phyloP scores from a whole-genome alignment of 2,329 filamentous ascomycete species.

The Magnaporthiopsis rhizophila region DNA sequence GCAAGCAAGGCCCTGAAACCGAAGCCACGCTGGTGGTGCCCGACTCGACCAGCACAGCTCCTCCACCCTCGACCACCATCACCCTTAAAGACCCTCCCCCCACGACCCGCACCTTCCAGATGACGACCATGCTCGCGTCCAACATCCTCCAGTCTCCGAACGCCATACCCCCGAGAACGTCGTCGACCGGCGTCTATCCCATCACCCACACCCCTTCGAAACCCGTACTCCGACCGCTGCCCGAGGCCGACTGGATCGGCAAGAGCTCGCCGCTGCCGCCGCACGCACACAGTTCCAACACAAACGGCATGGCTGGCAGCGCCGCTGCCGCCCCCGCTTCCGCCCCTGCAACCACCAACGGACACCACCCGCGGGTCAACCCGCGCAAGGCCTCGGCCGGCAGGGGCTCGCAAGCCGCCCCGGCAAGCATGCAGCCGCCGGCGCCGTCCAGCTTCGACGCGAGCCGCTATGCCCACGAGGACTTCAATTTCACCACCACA shows the following conservation, averaged over 20 bases:
- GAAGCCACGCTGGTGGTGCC: no score
- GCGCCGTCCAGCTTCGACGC: conserved; percentile 37
- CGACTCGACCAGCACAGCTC: no score
- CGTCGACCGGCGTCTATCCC: conserved; percentile 42
- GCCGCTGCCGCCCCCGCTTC: conserved; percentile 9
- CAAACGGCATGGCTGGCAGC: conserved; percentile 10
- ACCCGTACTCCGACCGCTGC: conserved; percentile 42
- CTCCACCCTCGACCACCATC: no score
- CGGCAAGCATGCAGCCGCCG: conserved; percentile 24
- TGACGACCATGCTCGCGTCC: conserved; percentile 16
- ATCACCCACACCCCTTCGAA: conserved; percentile 19
- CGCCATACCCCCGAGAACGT: conserved; percentile 65
- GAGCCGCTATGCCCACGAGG: conserved; percentile 44
- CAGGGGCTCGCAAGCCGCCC: conserved; percentile 5
- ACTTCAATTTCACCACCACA: conserved; percentile 42
- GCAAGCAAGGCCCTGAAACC: no score
- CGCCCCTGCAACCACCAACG: background rate
- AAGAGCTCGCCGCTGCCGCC: conserved; percentile 13
- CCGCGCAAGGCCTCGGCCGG: no score
- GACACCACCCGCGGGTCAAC: conserved; percentile 6
- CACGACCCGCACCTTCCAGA: no score
- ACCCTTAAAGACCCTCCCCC: no score
- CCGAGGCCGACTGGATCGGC: conserved; percentile 54
- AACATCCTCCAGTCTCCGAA: conserved; percentile 46
- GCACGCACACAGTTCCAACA: background rate